These are phyloP conservation scores for Alternaria postmessia DNA, from an alignment of 2,329 filamentous ascomycete genomes.

Conservation along the genomic window DNA sequence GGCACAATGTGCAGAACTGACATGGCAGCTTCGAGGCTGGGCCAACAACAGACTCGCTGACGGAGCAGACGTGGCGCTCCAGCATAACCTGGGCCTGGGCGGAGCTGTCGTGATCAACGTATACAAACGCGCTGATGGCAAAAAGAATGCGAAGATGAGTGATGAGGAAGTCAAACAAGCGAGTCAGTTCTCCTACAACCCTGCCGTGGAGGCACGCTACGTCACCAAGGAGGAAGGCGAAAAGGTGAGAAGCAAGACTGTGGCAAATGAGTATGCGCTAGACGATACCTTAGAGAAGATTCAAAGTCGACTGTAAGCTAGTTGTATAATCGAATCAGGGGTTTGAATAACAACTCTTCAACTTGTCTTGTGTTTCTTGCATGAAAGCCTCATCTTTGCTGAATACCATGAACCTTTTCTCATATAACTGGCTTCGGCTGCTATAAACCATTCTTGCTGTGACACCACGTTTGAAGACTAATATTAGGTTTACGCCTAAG, in stretches of 20 bases:
- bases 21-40: constrained; percentile 95
- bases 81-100: constrained; percentile 92
- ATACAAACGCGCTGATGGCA: constrained; percentile 83
- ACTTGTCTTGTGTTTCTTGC: no score
- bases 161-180: constrained; percentile 70
- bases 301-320: constrained; percentile 66
- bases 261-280: constrained; percentile 72
- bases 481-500: no score
- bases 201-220: constrained; percentile 85
- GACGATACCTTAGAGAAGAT: constrained; percentile 78
- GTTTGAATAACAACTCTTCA: no score
- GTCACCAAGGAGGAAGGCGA: constrained; percentile 80
- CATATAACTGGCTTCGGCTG: no score
- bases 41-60: constrained; percentile 83
- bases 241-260: constrained; percentile 73
- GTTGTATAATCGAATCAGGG: no score
- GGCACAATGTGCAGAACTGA: constrained; percentile 91
- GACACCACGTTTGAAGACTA: no score
- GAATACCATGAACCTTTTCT: no score
- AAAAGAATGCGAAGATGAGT: constrained; percentile 66
- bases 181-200: constrained; percentile 84
- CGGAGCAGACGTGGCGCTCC: constrained; percentile 75
- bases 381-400: no score
- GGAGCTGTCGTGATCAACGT: constrained; percentile 90
- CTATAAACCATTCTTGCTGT: no score